Conservation (phyloP, 2,329 filamentous ascomycete species). For the Zymoseptoria ardabiliae region DNA sequence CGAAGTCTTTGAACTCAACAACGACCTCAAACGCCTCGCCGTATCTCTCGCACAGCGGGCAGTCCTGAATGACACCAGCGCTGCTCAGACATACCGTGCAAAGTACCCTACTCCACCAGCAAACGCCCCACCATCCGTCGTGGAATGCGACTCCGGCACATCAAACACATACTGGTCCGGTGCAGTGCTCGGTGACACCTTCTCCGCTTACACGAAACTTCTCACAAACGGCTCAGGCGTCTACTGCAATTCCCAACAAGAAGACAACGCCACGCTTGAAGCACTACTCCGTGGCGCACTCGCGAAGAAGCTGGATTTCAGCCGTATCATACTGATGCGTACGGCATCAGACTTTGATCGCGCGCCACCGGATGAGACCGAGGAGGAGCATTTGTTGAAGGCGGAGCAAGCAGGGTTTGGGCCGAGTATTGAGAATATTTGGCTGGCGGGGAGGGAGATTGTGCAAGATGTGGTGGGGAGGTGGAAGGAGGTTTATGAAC, state of each 20-base stretch:
- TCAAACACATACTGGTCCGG: slow-evolving; percentile 28
- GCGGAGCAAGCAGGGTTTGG: slow-evolving; percentile 55
- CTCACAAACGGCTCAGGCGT: slow-evolving; percentile 31
- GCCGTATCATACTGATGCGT: slow-evolving; percentile 31
- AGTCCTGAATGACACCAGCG: slow-evolving; percentile 24
- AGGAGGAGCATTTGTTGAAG: slow-evolving; percentile 53
- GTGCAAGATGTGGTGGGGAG: slow-evolving; percentile 53
- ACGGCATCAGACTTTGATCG: slow-evolving; percentile 63
- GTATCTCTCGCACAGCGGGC: slow-evolving; percentile 22
- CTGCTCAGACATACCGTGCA: slow-evolving; percentile 25
- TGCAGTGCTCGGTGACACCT: slow-evolving; percentile 22
- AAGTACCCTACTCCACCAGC: slow-evolving; percentile 25
- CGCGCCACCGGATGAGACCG: slow-evolving; percentile 50
- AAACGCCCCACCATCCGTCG: slow-evolving; percentile 21
- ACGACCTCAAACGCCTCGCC: slow-evolving; percentile 23
- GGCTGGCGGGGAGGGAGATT: slow-evolving; percentile 56
- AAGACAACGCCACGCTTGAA: slow-evolving; percentile 32
- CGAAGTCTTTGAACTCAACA: slow-evolving; percentile 32
- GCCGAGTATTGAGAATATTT: slow-evolving; percentile 60
- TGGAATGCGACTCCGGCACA: slow-evolving; percentile 29
- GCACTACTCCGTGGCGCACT: slow-evolving; percentile 26
- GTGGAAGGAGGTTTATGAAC: slow-evolving; percentile 52
- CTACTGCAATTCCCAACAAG: slow-evolving; percentile 32
- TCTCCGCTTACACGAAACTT: slow-evolving; percentile 26
- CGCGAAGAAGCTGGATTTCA: slow-evolving; percentile 27